Conservation (phyloP, 129 eudicot species). For the Apium graveolens region DNA sequence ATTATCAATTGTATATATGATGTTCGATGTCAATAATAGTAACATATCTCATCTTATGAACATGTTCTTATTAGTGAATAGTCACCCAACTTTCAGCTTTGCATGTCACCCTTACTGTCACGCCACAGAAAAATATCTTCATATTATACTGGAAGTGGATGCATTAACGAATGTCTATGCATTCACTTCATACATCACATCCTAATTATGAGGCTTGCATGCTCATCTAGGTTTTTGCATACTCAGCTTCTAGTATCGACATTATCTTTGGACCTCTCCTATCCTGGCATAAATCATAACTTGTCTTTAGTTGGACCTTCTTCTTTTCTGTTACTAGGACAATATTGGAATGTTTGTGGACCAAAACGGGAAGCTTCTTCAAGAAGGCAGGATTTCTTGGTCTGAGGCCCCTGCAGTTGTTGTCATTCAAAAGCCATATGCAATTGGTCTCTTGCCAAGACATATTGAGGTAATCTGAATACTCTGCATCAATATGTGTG, state of each 20-base stretch:
- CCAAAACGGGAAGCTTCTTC: constrained; percentile 85
- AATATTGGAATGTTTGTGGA: constrained; percentile 91
- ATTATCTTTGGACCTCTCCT: neutral
- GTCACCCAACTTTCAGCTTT: neutral
- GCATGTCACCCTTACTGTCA: neutral
- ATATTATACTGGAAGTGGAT: neutral
- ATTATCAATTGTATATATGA: neutral
- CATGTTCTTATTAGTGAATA: no score
- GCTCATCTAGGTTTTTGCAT: neutral
- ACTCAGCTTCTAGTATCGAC: neutral
- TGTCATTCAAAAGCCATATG: constrained; percentile 78
- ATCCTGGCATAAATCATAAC: neutral
- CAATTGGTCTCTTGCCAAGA: constrained; percentile 78
- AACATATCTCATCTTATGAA: no score
- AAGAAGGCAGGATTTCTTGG: constrained; percentile 95
- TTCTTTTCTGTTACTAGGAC: constrained; percentile 48
- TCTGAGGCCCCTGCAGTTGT: constrained; percentile 79
- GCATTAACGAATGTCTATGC: neutral
- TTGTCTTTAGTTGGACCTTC: neutral
- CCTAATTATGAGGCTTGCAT: neutral
- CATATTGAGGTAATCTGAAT: constrained; percentile 72
- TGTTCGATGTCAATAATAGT: no score
- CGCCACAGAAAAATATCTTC: neutral
- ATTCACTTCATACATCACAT: neutral
- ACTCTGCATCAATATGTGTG: neutral